These are phyloP conservation scores for Circinella umbellata DNA, from an alignment of 371 early-diverging fungal species.

Conservation along the genomic window DNA sequence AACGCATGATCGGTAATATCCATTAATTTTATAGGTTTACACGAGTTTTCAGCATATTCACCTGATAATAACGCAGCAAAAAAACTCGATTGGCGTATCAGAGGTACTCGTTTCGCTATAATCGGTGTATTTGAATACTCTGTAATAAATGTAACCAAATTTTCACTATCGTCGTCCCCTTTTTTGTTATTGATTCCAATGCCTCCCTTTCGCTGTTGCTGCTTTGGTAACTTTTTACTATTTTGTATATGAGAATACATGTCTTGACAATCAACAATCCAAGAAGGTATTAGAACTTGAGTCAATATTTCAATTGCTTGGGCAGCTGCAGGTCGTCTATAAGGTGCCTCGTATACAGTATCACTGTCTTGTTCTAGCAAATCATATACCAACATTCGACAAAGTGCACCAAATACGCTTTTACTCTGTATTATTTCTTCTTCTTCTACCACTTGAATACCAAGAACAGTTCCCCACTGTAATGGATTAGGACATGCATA, in stretches of 20 bases:
- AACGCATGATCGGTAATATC: conserved; percentile 27
- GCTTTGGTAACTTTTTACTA: neutral
- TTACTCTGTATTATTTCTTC: conserved; percentile 18
- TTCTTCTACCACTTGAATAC: neutral
- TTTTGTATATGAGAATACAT: neutral
- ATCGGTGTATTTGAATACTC: conserved; percentile 18
- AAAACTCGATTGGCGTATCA: conserved; percentile 27
- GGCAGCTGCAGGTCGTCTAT: conserved; percentile 32
- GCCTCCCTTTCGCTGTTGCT: neutral
- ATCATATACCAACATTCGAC: conserved; percentile 44
- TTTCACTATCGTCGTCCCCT: neutral
- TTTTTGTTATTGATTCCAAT: neutral
- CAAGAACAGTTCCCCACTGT: neutral
- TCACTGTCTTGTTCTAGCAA: conserved; percentile 21
- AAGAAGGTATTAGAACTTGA: neutral
- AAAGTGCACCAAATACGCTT: conserved; percentile 28
- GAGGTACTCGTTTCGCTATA: conserved; percentile 12
- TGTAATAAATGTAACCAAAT: conserved; percentile 25
- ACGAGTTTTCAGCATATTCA: conserved; percentile 26
- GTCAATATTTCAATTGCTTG: conserved; percentile 37
- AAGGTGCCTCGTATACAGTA: conserved; percentile 16
- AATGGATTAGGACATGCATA: conserved; percentile 22
- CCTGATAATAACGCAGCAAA: conserved; percentile 37
- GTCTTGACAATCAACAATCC: neutral
- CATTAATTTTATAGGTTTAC: conserved; percentile 23